Conservation (phyloP, 768 basidiomycete genomes). For the Ephemerocybe angulata region DNA sequence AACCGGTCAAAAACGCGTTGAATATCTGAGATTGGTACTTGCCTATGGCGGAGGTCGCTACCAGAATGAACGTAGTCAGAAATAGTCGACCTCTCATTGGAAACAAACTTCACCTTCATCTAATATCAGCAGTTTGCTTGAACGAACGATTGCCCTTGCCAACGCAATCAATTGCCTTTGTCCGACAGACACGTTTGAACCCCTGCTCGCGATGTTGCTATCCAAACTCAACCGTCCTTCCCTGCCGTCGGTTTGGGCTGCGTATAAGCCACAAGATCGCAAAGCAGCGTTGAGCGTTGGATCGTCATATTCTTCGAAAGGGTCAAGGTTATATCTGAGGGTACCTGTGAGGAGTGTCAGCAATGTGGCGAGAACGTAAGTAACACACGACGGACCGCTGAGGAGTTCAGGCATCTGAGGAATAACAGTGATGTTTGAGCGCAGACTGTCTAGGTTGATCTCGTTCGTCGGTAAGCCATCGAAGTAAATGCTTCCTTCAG, state of each 20-base stretch:
- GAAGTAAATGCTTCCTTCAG: slow-evolving; percentile 49
- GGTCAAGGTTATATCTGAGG: slow-evolving; percentile 58
- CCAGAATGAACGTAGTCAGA: not conserved
- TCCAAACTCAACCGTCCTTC: slow-evolving; percentile 47
- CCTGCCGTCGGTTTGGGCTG: slow-evolving; percentile 36
- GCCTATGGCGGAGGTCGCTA: slow-evolving; percentile 41
- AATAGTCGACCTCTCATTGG: not conserved
- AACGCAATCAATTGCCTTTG: slow-evolving; percentile 68
- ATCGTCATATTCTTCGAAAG: slow-evolving; percentile 54
- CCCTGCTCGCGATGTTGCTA: slow-evolving; percentile 44
- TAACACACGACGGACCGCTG: slow-evolving; percentile 30
- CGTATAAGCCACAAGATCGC: slow-evolving; percentile 32
- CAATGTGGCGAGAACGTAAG: not conserved
- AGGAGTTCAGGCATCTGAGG: slow-evolving; percentile 48
- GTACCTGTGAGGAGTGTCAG: slow-evolving; percentile 25
- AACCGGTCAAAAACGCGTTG: too few species aligned
- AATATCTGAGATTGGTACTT: too few species aligned
- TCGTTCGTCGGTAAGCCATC: slow-evolving; percentile 45
- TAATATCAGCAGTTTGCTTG: slow-evolving; percentile 53
- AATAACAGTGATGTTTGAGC: slow-evolving; percentile 57
- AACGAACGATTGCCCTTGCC: slow-evolving; percentile 51
- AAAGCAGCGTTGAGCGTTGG: slow-evolving; percentile 33
- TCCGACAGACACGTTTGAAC: slow-evolving; percentile 67
- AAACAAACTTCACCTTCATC: slow-evolving; percentile 45
- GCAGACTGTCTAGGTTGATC: slow-evolving; percentile 51